Evolutionary conservation across 345 rosid genomes (phyloP).

Genomic region (Aurinia saxatilis): DNA sequence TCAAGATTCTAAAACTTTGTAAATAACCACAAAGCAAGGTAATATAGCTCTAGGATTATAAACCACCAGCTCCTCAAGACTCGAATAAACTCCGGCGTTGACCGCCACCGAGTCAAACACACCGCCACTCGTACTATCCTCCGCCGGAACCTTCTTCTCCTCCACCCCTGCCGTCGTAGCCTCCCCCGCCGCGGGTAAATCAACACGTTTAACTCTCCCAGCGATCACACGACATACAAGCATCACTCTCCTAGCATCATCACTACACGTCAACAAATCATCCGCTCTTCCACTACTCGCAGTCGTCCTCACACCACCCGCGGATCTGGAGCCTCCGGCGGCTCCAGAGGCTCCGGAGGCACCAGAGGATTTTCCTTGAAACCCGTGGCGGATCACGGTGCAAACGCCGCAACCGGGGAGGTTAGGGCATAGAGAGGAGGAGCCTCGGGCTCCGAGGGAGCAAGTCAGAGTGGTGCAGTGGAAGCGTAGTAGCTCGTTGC

Average conservation of each 20-base stretch:
- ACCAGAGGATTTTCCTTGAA: constrained; percentile 37
- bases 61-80: constrained; percentile 73
- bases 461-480: constrained; percentile 77
- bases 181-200: constrained; percentile 31
- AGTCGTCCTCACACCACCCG: constrained; percentile 59
- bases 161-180: constrained; percentile 33
- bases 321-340: not conserved
- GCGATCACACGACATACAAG: constrained; percentile 96
- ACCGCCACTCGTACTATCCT: constrained; percentile 24
- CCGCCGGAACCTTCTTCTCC: constrained; percentile 27
- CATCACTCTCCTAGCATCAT: constrained; percentile 78
- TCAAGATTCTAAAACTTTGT: constrained; percentile 55
- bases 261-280: constrained; percentile 44
- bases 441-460: constrained; percentile 69
- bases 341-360: constrained; percentile 21
- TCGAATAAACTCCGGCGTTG: constrained; percentile 58
- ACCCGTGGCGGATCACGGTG: constrained; percentile 75
- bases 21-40: constrained; percentile 93
- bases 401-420: constrained; percentile 91
- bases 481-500: constrained; percentile 89
- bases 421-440: constrained; percentile 71
- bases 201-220: constrained; percentile 59
- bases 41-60: constrained; percentile 85
- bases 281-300: constrained; percentile 99
- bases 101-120: constrained; percentile 78